These are phyloP conservation scores for Trichoderma polysporum DNA, from an alignment of 2,329 filamentous ascomycete genomes.

Conservation along the genomic window DNA sequence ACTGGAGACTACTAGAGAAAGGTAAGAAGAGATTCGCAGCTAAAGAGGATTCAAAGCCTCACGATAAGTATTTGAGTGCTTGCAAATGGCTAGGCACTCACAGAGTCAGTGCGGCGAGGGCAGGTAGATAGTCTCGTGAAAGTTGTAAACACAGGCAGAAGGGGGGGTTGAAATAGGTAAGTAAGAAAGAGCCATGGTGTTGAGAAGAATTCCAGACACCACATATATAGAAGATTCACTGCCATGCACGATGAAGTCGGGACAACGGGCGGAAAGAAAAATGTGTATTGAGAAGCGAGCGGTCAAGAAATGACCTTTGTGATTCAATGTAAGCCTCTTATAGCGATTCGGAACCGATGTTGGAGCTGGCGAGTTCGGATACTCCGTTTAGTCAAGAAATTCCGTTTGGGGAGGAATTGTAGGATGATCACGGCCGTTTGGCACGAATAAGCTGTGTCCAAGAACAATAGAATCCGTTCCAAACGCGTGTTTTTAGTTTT, in stretches of 20 bases:
- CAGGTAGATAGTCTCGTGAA: background rate
- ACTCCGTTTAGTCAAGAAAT: background rate
- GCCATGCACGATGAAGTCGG: background rate
- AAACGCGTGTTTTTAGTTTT: background rate
- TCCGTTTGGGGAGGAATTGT: too few species aligned
- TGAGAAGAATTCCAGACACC: background rate
- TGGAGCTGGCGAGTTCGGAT: background rate
- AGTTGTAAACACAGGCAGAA: background rate
- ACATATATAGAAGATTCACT: conserved; percentile 16
- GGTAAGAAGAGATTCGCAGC: background rate
- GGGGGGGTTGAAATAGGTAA: background rate
- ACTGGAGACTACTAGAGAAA: background rate
- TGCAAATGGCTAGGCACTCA: background rate
- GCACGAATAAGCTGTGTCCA: background rate
- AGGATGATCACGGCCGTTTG: background rate
- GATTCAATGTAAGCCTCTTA: conserved; percentile 15
- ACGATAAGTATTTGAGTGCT: background rate
- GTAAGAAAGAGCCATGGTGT: background rate
- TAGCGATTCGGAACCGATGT: background rate
- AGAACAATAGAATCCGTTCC: background rate
- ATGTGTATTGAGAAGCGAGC: background rate
- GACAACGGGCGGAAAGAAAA: background rate
- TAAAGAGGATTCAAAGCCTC: background rate
- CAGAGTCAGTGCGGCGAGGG: background rate
- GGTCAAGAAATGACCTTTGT: conserved; percentile 12